These are phyloP conservation scores for Pseudogymnoascus sp. DNA, from an alignment of 2,329 filamentous ascomycete genomes.

Conservation along the genomic window DNA sequence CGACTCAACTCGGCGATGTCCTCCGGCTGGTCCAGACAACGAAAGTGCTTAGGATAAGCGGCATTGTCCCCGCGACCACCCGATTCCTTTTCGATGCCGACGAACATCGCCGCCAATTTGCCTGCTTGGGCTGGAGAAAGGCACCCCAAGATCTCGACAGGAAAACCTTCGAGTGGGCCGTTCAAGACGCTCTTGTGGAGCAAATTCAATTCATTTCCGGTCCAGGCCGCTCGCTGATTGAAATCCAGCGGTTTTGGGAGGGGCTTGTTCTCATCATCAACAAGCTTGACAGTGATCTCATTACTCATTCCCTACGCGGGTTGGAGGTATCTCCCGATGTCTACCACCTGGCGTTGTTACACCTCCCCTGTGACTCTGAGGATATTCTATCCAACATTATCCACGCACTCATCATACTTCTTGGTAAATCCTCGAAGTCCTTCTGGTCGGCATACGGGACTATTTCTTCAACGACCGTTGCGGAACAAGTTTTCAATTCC, in stretches of 20 bases:
- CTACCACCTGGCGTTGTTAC: conserved; percentile 51
- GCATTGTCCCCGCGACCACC: conserved; percentile 72
- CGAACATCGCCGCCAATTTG: conserved; percentile 55
- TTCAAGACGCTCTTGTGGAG: conserved; percentile 62
- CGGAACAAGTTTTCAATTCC: conserved; percentile 75
- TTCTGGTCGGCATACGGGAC: conserved; percentile 86
- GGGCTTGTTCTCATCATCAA: conserved; percentile 67
- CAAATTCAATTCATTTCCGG: conserved; percentile 53
- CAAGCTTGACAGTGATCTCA: conserved; percentile 62
- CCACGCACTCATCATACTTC: conserved; percentile 58
- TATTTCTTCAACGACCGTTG: conserved; percentile 68
- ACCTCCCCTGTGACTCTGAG: conserved; percentile 42
- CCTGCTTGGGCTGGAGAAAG: conserved; percentile 55
- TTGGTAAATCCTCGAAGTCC: conserved; percentile 66
- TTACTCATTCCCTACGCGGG: conserved; percentile 68
- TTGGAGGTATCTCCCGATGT: conserved; percentile 70
- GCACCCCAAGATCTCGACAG: conserved; percentile 55
- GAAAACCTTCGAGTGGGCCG: conserved; percentile 79
- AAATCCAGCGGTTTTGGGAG: conserved; percentile 69
- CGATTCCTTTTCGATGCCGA: conserved; percentile 75
- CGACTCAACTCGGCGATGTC: conserved; percentile 60
- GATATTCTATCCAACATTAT: conserved; percentile 60
- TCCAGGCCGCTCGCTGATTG: conserved; percentile 27
- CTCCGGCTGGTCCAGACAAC: conserved; percentile 74
- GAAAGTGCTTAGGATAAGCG: conserved; percentile 66